Evolutionary conservation across 1,284 basidiomycete genomes (phyloP).

Genomic region (Takashimella tepidaria): DNA sequence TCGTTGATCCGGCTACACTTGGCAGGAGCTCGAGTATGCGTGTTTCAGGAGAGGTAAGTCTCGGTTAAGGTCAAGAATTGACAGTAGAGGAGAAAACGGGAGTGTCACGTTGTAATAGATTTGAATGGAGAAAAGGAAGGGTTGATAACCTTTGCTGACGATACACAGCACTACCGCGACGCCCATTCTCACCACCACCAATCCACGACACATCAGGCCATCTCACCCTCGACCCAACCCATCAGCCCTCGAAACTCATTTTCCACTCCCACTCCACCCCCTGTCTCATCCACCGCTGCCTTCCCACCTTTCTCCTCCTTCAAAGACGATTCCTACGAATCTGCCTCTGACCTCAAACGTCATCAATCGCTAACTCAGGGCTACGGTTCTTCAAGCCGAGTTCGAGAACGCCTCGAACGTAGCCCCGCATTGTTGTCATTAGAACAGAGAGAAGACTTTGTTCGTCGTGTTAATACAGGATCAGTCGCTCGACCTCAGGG

Average conservation of each 20-base stretch:
- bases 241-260: conserved; percentile 27
- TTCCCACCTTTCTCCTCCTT: conserved; percentile 26
- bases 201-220: neutral
- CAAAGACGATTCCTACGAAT: conserved; percentile 8
- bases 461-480: conserved; percentile 12
- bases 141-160: conserved; percentile 6
- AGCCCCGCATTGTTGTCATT: conserved; percentile 37
- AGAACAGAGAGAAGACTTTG: conserved; percentile 33
- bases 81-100: too few relatives aligned
- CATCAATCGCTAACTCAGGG: conserved; percentile 45
- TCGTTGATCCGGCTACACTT: conserved; percentile 20
- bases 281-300: conserved; percentile 32
- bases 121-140: too few relatives aligned
- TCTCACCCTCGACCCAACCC: conserved; percentile 18
- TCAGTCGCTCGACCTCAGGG: neutral
- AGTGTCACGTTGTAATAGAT: too few relatives aligned
- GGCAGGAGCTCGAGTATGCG: conserved; percentile 40
- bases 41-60: conserved; percentile 31
- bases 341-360: conserved; percentile 36
- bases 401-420: conserved; percentile 37
- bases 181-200: conserved; percentile 5
- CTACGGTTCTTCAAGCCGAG: conserved; percentile 34
- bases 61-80: too few relatives aligned
- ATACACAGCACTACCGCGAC: conserved; percentile 5
- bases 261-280: conserved; percentile 38